A percentile compares a stretch with the other conserved stretches of the same genome.
Evolutionary conservation across 2,329 filamentous ascomycete species (phyloP).

Genomic region (Stagonosporopsis tanaceti): DNA sequence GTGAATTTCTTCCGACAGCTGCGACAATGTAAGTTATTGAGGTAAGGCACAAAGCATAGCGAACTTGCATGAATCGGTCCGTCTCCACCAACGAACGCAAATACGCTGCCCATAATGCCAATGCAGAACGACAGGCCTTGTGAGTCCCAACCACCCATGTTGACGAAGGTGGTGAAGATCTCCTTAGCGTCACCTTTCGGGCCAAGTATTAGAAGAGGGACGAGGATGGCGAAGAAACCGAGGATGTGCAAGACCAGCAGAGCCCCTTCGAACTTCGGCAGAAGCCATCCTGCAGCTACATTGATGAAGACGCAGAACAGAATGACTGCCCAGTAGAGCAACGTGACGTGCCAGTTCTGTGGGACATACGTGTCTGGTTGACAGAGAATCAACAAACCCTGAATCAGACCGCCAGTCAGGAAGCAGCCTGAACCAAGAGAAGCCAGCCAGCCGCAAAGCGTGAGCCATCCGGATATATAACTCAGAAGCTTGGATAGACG

Average conservation of each 20-base stretch:
- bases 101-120: slow-evolving; percentile 48
- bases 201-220: slow-evolving; percentile 55
- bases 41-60: too few species aligned
- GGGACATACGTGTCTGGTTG: slow-evolving; percentile 46
- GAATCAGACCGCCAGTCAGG: slow-evolving; percentile 37
- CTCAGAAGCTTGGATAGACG: slow-evolving; percentile 50
- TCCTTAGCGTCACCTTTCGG: slow-evolving; percentile 48
- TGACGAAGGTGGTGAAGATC: slow-evolving; percentile 57
- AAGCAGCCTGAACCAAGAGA: slow-evolving; percentile 39
- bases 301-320: slow-evolving; percentile 54
- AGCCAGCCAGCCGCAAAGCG: slow-evolving; percentile 52
- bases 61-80: slow-evolving; percentile 47
- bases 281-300: slow-evolving; percentile 50
- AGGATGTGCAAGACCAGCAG: slow-evolving; percentile 58
- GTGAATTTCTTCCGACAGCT: slow-evolving; percentile 42
- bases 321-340: slow-evolving; percentile 57
- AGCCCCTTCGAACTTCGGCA: slow-evolving; percentile 58
- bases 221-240: slow-evolving; percentile 60
- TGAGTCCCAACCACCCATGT: slow-evolving; percentile 54
- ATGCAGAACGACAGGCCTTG: slow-evolving; percentile 54
- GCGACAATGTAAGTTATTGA: slow-evolving; percentile 23
- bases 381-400: slow-evolving; percentile 49
- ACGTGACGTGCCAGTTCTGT: slow-evolving; percentile 59
- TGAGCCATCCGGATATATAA: slow-evolving; percentile 55
- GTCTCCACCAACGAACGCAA: slow-evolving; percentile 49